phyloP scores from a whole-genome alignment of 2,329 filamentous ascomycete genomes.

The Colletotrichum sp. region DNA sequence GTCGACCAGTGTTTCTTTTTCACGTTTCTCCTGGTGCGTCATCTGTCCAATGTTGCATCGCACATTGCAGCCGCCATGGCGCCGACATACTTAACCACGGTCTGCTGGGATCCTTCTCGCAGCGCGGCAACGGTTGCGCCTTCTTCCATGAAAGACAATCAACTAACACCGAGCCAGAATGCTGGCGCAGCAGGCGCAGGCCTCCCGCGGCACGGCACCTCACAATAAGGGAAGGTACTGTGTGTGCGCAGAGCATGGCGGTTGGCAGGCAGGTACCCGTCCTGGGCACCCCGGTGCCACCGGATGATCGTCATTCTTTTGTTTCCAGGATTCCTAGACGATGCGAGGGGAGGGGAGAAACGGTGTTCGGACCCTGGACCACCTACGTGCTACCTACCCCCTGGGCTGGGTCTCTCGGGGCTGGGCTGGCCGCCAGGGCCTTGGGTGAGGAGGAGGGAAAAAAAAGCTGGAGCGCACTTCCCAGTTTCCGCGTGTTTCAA shows the following conservation, averaged over 20 bases:
- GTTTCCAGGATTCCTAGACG: slow-evolving; percentile 7
- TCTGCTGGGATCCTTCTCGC: not conserved
- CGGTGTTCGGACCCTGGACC: slow-evolving; percentile 9
- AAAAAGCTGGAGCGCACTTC: slow-evolving; percentile 5
- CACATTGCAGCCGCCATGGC: slow-evolving; percentile 1
- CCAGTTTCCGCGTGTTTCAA: slow-evolving; percentile 19
- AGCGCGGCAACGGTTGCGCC: not conserved
- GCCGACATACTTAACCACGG: not conserved
- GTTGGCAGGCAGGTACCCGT: not conserved
- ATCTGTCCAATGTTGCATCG: slow-evolving; percentile 1
- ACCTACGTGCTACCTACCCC: not conserved
- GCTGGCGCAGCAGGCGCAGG: not conserved
- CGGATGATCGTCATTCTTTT: slow-evolving; percentile 16
- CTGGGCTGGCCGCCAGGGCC: not conserved
- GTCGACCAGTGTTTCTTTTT: not conserved
- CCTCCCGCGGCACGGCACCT: not conserved
- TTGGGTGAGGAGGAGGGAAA: not conserved
- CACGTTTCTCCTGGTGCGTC: not conserved
- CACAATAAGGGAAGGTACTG: not conserved
- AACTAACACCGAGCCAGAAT: not conserved
- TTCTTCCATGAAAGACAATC: not conserved
- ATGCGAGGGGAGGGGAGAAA: not conserved
- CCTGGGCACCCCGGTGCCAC: not conserved
- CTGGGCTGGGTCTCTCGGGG: not conserved
- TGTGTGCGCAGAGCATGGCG: not conserved